phyloP scores from a whole-genome alignment of 371 early-diverging fungal genomes.

The Hamiltosporidium magnivora region DNA sequence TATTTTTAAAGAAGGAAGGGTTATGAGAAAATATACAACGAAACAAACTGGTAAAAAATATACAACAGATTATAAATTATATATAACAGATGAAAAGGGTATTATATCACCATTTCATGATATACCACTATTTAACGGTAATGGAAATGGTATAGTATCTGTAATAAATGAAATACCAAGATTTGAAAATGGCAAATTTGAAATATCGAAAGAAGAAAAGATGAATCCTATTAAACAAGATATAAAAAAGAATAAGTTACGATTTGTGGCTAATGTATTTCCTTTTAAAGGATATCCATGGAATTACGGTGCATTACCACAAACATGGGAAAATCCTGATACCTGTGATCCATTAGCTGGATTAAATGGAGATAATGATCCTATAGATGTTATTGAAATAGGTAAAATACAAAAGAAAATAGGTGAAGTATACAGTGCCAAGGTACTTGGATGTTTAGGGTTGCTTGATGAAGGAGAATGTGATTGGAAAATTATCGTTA shows the following conservation, averaged over 20 bases:
- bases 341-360: slow-evolving; percentile 69
- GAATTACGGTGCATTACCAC: slow-evolving; percentile 96
- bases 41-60: background rate
- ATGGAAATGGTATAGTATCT: slow-evolving; percentile 70
- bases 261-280: slow-evolving; percentile 94
- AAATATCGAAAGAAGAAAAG: slow-evolving; percentile 59
- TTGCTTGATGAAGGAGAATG: slow-evolving; percentile 74
- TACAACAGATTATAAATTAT: background rate
- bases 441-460: slow-evolving; percentile 86
- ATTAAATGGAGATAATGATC: slow-evolving; percentile 86
- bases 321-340: slow-evolving; percentile 95
- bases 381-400: slow-evolving; percentile 90
- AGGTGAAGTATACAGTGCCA: slow-evolving; percentile 93
- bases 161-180: slow-evolving; percentile 87
- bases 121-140: slow-evolving; percentile 78
- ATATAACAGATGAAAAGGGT: background rate
- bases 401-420: slow-evolving; percentile 70
- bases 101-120: slow-evolving; percentile 90
- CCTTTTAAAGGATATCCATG: slow-evolving; percentile 99
- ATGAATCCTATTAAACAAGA: slow-evolving; percentile 97
- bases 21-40: background rate
- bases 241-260: slow-evolving; percentile 86
- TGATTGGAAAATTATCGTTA: slow-evolving; percentile 94
- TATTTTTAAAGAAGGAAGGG: too few relatives aligned
- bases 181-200: slow-evolving; percentile 97